Evolutionary conservation across 768 basidiomycete genomes (phyloP).

Genomic region (Leccinum fibrillosum): DNA sequence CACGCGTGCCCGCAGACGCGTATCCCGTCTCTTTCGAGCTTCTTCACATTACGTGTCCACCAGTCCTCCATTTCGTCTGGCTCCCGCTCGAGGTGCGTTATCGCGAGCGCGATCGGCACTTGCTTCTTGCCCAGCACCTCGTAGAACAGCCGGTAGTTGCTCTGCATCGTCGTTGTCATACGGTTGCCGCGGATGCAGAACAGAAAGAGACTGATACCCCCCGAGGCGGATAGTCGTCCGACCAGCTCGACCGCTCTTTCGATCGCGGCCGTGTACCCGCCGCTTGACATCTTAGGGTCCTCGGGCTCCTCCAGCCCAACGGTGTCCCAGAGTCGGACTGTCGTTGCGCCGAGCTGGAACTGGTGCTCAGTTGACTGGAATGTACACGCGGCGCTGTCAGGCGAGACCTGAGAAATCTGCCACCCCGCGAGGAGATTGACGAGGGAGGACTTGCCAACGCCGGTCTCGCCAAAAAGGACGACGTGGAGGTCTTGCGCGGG

Average conservation of each 20-base stretch:
- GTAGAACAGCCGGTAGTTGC: constrained; percentile 35
- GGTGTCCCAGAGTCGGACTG: constrained; percentile 32
- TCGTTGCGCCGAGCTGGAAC: constrained; percentile 22
- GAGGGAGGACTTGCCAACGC: constrained; percentile 33
- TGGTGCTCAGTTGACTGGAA: constrained; percentile 26
- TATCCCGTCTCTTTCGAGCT: constrained; percentile 20
- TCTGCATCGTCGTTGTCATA: constrained; percentile 27
- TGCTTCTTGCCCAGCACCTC: constrained; percentile 37
- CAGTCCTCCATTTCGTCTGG: constrained; percentile 26
- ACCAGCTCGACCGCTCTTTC: constrained; percentile 32
- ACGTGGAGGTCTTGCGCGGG: constrained; percentile 27
- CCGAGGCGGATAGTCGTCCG: constrained; percentile 20
- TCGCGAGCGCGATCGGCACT: constrained; percentile 38
- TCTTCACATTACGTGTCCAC: constrained; percentile 27
- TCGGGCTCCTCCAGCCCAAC: constrained; percentile 30
- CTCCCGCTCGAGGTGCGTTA: constrained; percentile 39
- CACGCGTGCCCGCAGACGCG: constrained; percentile 26
- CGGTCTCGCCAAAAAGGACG: constrained; percentile 41
- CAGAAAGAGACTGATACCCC: constrained; percentile 30
- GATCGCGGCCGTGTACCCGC: constrained; percentile 26
- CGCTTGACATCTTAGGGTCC: not conserved
- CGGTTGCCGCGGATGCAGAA: constrained; percentile 33
- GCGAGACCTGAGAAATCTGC: constrained; percentile 24
- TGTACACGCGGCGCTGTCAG: constrained; percentile 30
- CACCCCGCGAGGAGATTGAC: constrained; percentile 38